These are phyloP conservation scores for Tetrapisispora nanseiensis DNA, from an alignment of 805 yeast genomes.

Conservation along the genomic window DNA sequence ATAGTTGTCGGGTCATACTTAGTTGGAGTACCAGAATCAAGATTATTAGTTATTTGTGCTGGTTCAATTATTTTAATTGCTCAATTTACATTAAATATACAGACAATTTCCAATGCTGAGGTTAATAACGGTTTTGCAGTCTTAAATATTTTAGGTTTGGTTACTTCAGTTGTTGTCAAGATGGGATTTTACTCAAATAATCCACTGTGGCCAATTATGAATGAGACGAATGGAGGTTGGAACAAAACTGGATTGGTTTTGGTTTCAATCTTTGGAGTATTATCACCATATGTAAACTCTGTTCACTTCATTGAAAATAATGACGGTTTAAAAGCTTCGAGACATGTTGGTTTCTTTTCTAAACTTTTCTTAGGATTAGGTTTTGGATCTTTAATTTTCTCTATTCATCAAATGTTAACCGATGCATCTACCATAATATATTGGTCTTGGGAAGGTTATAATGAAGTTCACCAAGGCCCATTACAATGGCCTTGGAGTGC, in stretches of 20 bases:
- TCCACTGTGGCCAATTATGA: slow-evolving; percentile 95
- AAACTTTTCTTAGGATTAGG: slow-evolving; percentile 39
- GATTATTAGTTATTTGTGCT: slow-evolving; percentile 54
- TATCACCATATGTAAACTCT: slow-evolving; percentile 39
- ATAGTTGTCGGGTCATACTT: slow-evolving; percentile 71
- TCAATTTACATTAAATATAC: slow-evolving; percentile 47
- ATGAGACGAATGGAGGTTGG: slow-evolving; percentile 75
- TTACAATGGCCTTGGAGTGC: slow-evolving; percentile 59
- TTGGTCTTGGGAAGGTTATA: slow-evolving; percentile 97
- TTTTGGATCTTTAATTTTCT: slow-evolving; percentile 66
- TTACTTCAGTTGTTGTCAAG: slow-evolving; percentile 64
- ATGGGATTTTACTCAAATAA: slow-evolving; percentile 74
- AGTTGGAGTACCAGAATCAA: slow-evolving; percentile 55
- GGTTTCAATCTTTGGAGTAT: slow-evolving; percentile 44
- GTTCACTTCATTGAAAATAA: slow-evolving; percentile 14
- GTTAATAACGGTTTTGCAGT: slow-evolving; percentile 14
- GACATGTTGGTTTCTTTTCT: slow-evolving; percentile 5
- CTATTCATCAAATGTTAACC: slow-evolving; percentile 61
- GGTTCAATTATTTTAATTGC: slow-evolving; percentile 59
- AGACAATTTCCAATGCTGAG: slow-evolving; percentile 28
- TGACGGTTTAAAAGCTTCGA: slow-evolving; percentile 7
- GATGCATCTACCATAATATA: slow-evolving; percentile 81
- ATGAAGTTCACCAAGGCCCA: slow-evolving; percentile 78
- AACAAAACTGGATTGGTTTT: slow-evolving; percentile 50
- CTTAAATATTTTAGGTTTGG: slow-evolving; percentile 47